Base-by-base conservation (phyloP, 768 basidiomycete species). In the Tephrocybe sp. region DNA sequence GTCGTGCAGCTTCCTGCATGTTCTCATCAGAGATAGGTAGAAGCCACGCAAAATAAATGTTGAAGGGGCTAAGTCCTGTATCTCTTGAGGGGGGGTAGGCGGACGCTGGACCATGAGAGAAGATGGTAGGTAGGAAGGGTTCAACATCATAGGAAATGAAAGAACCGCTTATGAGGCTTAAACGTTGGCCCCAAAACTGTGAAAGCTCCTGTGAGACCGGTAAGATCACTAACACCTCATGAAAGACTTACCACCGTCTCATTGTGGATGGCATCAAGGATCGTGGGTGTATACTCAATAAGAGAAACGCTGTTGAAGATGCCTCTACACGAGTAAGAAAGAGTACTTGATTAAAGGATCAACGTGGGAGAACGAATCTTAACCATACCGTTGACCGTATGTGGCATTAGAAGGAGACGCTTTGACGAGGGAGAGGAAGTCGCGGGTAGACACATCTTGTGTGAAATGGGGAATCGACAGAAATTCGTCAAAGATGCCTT, bases 401-500 rank as follows among this genome's bases (percentile, higher is more conserved):
- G 75, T 72, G 0, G 57, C 55, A 51, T 74, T 69, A 0, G 71
- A 53, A 7, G 76, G 72, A 0, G 70, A 52, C 0, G 69, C 43
- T 40, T 62, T 52, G 7, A 82, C 72, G 1, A 82, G 60, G 1
- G 72, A 72, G 2, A 66, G 17, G 55, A 77, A 78, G 7, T 68
- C 67, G 3, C 74, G 64, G 0, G 76, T 76, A 1, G 51, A 58
- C 2, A 80, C 60, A 50, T 79, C 71, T 47, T 62, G 61, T 3
- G 60, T 60, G 19, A 77, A 40, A 14, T 60, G 48, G 2, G 75
- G 74, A 32, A 82, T 76, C 1, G 68, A 65, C 19, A 81, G 54
- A 63, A 79, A 79, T 8, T 70, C 71, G 51, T 82, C 79, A 53
- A 82, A 82, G 22, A 80, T 72, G 1, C 77, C 80, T 0, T 54